Evolutionary conservation across 768 basidiomycete genomes (phyloP).

Genomic region (Gymnopilus junonius): DNA sequence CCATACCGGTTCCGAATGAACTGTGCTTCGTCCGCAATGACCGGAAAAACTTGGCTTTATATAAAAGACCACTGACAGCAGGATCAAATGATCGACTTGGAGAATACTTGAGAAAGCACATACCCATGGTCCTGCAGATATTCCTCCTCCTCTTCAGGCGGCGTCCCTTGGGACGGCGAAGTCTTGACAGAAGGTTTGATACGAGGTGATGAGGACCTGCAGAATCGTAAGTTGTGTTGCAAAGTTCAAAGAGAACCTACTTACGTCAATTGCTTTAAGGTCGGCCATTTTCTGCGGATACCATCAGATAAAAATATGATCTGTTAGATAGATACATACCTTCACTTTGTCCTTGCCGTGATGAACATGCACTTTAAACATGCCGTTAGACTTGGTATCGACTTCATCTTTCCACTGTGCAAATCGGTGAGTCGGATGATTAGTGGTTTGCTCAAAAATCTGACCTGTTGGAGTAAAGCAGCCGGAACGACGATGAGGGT

Average conservation of each 20-base stretch:
- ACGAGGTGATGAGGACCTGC: constrained; percentile 78
- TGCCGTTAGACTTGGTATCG: constrained; percentile 63
- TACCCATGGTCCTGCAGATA: constrained; percentile 58
- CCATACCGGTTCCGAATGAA: constrained; percentile 68
- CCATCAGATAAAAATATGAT: too few species aligned
- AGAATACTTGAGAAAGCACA: too few species aligned
- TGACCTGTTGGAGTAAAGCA: constrained; percentile 71
- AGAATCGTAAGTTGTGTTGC: neutral
- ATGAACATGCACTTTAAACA: constrained; percentile 69
- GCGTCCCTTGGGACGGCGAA: constrained; percentile 56
- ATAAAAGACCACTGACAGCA: constrained; percentile 57
- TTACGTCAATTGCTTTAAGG: constrained; percentile 58
- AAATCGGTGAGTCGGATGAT: neutral
- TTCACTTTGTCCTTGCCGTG: constrained; percentile 74
- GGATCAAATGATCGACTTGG: neutral
- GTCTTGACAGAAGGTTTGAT: constrained; percentile 70
- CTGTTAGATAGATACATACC: constrained; percentile 25
- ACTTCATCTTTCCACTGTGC: constrained; percentile 76
- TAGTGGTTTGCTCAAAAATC: neutral
- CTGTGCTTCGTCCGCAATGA: constrained; percentile 81
- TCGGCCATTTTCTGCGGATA: constrained; percentile 42
- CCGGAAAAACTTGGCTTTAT: constrained; percentile 69
- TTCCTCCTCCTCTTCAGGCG: constrained; percentile 48
- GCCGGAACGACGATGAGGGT: constrained; percentile 81
- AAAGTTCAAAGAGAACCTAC: constrained; percentile 3